phyloP scores from a whole-genome alignment of 345 rosid genomes.

The Populus tremula region DNA sequence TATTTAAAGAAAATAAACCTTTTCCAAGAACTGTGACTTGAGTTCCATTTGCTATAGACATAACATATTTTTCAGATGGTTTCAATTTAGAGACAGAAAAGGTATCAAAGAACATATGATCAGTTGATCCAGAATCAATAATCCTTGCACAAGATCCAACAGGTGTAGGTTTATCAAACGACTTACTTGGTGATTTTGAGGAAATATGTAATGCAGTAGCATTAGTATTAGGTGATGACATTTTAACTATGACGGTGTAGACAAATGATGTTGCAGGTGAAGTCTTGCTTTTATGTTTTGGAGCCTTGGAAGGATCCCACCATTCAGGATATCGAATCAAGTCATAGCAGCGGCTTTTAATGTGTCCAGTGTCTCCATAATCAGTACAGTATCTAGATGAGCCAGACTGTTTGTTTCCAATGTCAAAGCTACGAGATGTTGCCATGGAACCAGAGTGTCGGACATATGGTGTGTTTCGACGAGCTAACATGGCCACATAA shows the following conservation, averaged over 20 bases:
- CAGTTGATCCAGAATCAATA: constrained; percentile 6
- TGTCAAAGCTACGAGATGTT: neutral
- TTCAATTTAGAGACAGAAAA: neutral
- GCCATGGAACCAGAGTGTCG: too few relatives aligned
- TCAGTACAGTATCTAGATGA: neutral
- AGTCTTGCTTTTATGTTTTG: too few relatives aligned
- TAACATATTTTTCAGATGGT: neutral
- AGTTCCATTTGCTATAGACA: neutral
- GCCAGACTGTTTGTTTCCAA: neutral
- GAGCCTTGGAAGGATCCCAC: neutral
- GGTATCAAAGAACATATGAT: constrained; percentile 10
- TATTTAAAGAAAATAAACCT: neutral
- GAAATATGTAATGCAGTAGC: too few relatives aligned
- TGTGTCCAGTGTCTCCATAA: neutral
- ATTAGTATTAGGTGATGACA: too few relatives aligned
- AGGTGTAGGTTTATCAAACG: neutral
- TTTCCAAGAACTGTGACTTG: neutral
- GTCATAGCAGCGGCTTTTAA: neutral
- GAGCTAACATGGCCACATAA: neutral
- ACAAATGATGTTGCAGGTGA: neutral
- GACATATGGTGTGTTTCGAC: neutral
- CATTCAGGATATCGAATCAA: neutral
- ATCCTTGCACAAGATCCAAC: neutral
- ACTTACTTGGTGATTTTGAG: neutral
- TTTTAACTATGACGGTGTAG: too few relatives aligned